These are phyloP conservation scores for Talaromyces ruber DNA, from an alignment of 495 filamentous ascomycete species.

Conservation along the genomic window DNA sequence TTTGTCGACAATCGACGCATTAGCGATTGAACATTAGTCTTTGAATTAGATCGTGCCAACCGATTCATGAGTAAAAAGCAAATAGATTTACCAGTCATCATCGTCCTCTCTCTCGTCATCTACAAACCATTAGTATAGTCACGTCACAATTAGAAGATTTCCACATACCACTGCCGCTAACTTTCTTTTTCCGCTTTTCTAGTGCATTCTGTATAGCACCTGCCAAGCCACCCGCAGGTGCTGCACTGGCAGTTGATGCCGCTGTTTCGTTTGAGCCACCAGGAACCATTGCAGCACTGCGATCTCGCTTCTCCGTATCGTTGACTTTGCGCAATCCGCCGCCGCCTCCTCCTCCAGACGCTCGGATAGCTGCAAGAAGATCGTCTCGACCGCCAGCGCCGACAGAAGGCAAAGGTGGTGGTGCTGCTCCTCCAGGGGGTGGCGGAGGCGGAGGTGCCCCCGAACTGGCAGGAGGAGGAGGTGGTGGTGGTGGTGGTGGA, in stretches of 20 bases:
- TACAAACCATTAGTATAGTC: slow-evolving; percentile 24
- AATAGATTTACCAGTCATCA: slow-evolving; percentile 52
- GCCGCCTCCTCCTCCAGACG: slow-evolving; percentile 60
- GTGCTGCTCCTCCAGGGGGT: slow-evolving; percentile 55
- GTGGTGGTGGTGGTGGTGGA: slow-evolving; percentile 36
- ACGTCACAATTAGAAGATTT: slow-evolving; percentile 4
- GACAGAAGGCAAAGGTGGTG: slow-evolving; percentile 42
- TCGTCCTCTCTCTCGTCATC: slow-evolving; percentile 73
- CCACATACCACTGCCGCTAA: slow-evolving; percentile 80
- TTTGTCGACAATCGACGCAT: not conserved
- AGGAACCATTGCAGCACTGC: slow-evolving; percentile 64
- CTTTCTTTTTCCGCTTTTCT: slow-evolving; percentile 77
- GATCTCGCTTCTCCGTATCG: slow-evolving; percentile 66
- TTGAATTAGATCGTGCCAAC: not conserved
- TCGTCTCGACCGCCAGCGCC: slow-evolving; percentile 48
- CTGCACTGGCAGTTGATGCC: slow-evolving; percentile 23
- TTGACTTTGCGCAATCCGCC: slow-evolving; percentile 74
- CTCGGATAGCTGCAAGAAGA: slow-evolving; percentile 75
- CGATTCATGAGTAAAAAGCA: not conserved
- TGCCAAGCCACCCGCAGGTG: slow-evolving; percentile 60
- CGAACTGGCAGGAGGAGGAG: slow-evolving; percentile 29
- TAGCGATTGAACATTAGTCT: not conserved
- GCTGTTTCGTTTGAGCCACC: slow-evolving; percentile 47
- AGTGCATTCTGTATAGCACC: slow-evolving; percentile 73
- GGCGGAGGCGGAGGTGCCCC: slow-evolving; percentile 62